A percentile compares a stretch with the other conserved stretches of the same genome.
These are phyloP conservation scores for Dioscorea dumetorum DNA, from an alignment of 106 monocot genomes.

Conservation along the genomic window DNA sequence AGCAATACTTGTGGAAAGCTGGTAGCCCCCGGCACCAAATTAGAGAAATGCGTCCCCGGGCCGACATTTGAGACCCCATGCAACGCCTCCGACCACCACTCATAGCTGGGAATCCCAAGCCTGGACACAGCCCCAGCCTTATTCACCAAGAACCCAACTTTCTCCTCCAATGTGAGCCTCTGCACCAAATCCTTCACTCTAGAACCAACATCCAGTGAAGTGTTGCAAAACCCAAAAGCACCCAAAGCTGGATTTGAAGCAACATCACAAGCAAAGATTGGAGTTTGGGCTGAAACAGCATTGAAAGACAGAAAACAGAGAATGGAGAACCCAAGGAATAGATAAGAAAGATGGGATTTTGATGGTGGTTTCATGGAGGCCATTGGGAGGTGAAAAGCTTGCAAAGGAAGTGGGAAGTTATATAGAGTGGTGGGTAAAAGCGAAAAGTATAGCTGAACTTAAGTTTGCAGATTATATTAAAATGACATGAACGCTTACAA, in stretches of 20 bases:
- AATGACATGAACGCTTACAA: too few relatives aligned
- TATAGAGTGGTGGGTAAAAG: too few relatives aligned
- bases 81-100: conserved; percentile 87
- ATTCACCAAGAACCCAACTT: conserved; percentile 50
- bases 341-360: too few relatives aligned
- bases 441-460: too few relatives aligned
- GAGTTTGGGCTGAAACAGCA: conserved; percentile 17
- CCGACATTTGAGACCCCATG: conserved; percentile 76
- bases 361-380: too few relatives aligned
- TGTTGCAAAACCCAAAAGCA: conserved; percentile 42
- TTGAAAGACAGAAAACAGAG: background rate
- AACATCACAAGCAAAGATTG: conserved; percentile 56
- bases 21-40: conserved; percentile 54
- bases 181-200: conserved; percentile 41
- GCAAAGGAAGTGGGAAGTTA: too few relatives aligned
- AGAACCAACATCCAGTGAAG: conserved; percentile 12
- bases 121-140: conserved; percentile 36
- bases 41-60: conserved; percentile 51
- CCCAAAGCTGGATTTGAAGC: conserved; percentile 23
- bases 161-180: conserved; percentile 58
- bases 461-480: too few relatives aligned
- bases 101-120: conserved; percentile 63
- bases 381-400: too few relatives aligned
- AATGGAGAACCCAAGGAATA: background rate
- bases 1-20: conserved; percentile 70